These are phyloP conservation scores for Alternaria sp. DNA, from an alignment of 2,329 filamentous ascomycete species.

Conservation along the genomic window DNA sequence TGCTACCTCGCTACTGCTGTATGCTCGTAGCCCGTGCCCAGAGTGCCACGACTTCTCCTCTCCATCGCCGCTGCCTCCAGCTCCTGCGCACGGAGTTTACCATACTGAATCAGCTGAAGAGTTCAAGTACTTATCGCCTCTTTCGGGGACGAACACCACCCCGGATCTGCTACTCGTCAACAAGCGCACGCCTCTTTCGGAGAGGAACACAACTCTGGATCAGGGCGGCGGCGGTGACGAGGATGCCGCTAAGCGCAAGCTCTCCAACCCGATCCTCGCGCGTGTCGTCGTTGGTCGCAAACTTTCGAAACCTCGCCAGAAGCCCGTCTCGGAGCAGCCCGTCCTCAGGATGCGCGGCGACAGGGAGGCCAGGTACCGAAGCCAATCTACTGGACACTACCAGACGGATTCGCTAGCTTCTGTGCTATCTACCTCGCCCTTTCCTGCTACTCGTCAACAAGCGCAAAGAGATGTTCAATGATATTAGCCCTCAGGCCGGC, in stretches of 20 bases:
- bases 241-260: conserved; percentile 20
- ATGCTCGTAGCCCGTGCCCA: conserved; percentile 5
- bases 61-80: conserved; percentile 5
- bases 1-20: conserved; percentile 4
- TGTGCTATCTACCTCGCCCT: background rate
- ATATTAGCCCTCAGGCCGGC: conserved; percentile 17
- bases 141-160: background rate
- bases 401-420: background rate
- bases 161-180: background rate
- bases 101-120: background rate
- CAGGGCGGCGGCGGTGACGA: conserved; percentile 7
- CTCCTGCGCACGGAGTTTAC: background rate
- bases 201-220: background rate
- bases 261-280: conserved; percentile 15
- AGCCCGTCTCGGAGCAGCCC: background rate
- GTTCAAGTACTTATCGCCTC: background rate
- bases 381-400: background rate
- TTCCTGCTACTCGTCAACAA: background rate
- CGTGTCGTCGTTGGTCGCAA: too few species aligned
- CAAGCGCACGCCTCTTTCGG: background rate
- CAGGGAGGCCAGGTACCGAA: background rate
- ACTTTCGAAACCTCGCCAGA: background rate
- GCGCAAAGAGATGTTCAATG: background rate
- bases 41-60: conserved; percentile 9
- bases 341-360: background rate